Conservation (phyloP, 2,329 filamentous ascomycete genomes). For the Colletotrichum cordylinicola region DNA sequence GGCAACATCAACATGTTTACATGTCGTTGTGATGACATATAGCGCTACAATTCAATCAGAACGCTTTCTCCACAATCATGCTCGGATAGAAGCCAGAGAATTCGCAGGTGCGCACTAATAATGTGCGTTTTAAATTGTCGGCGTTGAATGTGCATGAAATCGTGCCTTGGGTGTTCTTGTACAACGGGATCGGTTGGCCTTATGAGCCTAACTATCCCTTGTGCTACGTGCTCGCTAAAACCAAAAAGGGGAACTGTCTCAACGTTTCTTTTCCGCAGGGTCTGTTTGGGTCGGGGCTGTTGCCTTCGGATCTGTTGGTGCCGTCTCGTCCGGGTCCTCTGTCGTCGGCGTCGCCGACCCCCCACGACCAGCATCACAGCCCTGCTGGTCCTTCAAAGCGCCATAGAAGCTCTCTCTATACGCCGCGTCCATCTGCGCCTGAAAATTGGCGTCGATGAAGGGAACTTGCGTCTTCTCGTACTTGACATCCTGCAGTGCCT, state of each 20-base stretch:
- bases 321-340: background rate
- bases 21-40: too few species aligned
- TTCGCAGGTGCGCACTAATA: background rate
- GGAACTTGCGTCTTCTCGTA: background rate
- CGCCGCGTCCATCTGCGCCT: background rate
- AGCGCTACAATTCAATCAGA: too few species aligned
- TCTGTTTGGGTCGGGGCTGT: background rate
- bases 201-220: rapidly evolving
- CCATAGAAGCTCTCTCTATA: background rate
- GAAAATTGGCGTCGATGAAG: background rate
- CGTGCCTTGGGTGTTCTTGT: too few species aligned
- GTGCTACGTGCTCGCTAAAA: background rate
- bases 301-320: background rate
- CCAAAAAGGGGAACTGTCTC: rapidly evolving
- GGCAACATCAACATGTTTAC: too few species aligned
- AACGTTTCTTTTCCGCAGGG: background rate
- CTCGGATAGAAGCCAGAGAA: rapidly evolving
- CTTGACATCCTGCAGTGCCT: background rate
- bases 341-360: background rate
- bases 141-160: too few species aligned
- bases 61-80: too few species aligned
- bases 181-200: too few species aligned
- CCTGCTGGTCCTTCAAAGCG: background rate
- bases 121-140: too few species aligned
- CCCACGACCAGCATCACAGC: background rate